A percentile compares a stretch with the other conserved stretches of the same genome.
Evolutionary conservation across 1,284 basidiomycete species (phyloP).

Genomic region (Heliocybe sulcata): DNA sequence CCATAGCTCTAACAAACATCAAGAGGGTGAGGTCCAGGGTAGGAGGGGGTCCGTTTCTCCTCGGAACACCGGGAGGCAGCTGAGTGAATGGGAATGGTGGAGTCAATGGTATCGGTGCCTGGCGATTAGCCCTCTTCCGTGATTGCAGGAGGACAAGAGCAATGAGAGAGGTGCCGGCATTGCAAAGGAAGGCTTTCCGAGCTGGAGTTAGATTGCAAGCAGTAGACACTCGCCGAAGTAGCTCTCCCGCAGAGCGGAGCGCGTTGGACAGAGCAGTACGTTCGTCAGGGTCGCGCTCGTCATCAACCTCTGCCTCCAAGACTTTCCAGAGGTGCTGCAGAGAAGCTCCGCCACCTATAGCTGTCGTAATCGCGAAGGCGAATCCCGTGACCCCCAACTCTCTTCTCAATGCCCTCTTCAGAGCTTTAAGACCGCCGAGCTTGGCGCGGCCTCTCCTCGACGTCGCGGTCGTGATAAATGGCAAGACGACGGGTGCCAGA

Average conservation of each 20-base stretch:
- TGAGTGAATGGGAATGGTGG: slow-evolving; percentile 12
- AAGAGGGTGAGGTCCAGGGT: slow-evolving; percentile 66
- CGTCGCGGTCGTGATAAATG: slow-evolving; percentile 33
- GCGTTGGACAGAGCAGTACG: background rate
- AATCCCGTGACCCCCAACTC: slow-evolving; percentile 58
- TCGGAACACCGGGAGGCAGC: slow-evolving; percentile 1
- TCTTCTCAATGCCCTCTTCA: slow-evolving; percentile 38
- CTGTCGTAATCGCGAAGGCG: slow-evolving; percentile 56
- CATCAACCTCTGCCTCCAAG: slow-evolving; percentile 14
- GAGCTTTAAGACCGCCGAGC: slow-evolving; percentile 10
- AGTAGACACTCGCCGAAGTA: slow-evolving; percentile 1
- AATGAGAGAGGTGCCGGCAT: slow-evolving; percentile 47
- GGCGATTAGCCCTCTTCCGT: slow-evolving; percentile 16
- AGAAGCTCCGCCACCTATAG: slow-evolving; percentile 53
- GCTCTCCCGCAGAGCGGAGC: background rate
- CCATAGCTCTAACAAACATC: slow-evolving; percentile 62
- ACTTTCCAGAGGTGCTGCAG: slow-evolving; percentile 39
- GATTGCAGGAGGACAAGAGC: slow-evolving; percentile 51
- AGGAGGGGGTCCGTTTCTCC: slow-evolving; percentile 29
- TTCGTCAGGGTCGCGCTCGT: background rate
- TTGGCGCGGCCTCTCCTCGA: slow-evolving; percentile 11
- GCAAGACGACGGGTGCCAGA: slow-evolving; percentile 53
- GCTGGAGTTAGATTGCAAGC: background rate
- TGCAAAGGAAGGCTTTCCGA: slow-evolving; percentile 49
- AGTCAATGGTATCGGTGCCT: background rate